phyloP scores from a whole-genome alignment of 441 rosid species.

The Hura crepitans region DNA sequence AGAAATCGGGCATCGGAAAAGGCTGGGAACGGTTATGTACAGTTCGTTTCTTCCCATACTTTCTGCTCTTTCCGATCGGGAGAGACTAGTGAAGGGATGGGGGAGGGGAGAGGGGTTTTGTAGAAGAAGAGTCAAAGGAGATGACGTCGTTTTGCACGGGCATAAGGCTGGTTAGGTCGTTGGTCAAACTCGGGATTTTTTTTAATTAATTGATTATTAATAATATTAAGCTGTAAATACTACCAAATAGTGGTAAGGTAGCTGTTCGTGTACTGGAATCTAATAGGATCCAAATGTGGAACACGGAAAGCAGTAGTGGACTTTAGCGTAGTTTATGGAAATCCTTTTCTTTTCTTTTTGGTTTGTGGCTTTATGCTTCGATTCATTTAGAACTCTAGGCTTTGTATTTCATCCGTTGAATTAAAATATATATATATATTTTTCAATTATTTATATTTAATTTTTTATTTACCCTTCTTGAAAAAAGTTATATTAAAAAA shows the following conservation, averaged over 20 bases:
- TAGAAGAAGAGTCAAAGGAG: slow-evolving; percentile 23
- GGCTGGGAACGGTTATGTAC: slow-evolving; percentile 58
- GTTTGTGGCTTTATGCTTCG: background rate
- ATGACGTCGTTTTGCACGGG: slow-evolving; percentile 16
- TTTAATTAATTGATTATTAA: background rate
- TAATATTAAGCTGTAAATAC: background rate
- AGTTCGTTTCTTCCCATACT: slow-evolving; percentile 48
- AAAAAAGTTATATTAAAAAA: too few species aligned
- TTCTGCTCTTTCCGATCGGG: background rate
- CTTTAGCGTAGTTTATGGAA: background rate
- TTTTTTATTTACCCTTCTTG: too few species aligned
- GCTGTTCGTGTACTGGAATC: background rate
- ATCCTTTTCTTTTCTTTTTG: background rate
- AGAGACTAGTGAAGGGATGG: background rate
- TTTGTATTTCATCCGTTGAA: too few species aligned
- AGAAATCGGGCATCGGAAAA: slow-evolving; percentile 81
- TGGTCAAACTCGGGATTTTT: slow-evolving; percentile 15
- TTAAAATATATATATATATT: too few species aligned
- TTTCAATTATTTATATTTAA: too few species aligned
- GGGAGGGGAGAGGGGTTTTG: slow-evolving; percentile 10
- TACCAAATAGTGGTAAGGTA: background rate
- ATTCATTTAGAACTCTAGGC: too few species aligned
- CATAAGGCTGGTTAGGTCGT: background rate
- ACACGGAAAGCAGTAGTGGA: slow-evolving; percentile 12
- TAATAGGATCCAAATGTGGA: slow-evolving; percentile 8